Base-by-base conservation (phyloP, 2,329 filamentous ascomycete species). In the Calonectria hongkongensis region DNA sequence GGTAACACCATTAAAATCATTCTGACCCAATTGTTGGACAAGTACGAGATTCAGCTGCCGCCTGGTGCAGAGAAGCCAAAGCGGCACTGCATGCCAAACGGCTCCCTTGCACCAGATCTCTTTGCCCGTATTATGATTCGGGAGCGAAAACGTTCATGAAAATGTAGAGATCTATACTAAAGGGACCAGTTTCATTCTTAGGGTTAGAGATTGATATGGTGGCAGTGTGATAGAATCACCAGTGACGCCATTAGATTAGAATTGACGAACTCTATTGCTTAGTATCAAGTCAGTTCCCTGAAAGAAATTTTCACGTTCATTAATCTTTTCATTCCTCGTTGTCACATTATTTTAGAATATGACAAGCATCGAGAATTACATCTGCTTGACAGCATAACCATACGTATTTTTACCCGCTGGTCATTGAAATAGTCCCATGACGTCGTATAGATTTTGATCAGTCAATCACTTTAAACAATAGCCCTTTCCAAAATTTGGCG, bases 41-140 rank as follows among this genome's bases (percentile, higher is more conserved):
- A 54, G 28, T 54, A 54, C 9, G 50, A 54, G 50, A 54, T 54
- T 33, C 50, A 54, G 16, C 8, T 54, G 28, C 50, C 50, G 9
- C 27, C 50, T 12, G 50, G 50, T 12, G 50, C 28, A 21, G 50
- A 54, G 7, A 54, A 54, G 50, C 50, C 50, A n/a, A 54, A 54
- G 9, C 15, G 50, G 8, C 50, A 54, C 16, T 54, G 50, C 13
- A 54, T 54, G 50, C 50, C 50, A 4, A 54, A 54, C 16, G 50
- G 50, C 7, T 54, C 50, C 9, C 50, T 54, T n/a, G 50, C 50
- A 3, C 50, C 50, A n/a, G 50, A 54, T 2, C 27, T 54, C 33
- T 54, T 54, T 13, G 50, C 50, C 7, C 50, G 50, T 8, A 54
- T 54, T n/a, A 54, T 54, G 50, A 54, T 54, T 4, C 50, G 50